These are phyloP conservation scores for Petasospora rhodanensis DNA, from an alignment of 1,139 yeast species.

Conservation along the genomic window DNA sequence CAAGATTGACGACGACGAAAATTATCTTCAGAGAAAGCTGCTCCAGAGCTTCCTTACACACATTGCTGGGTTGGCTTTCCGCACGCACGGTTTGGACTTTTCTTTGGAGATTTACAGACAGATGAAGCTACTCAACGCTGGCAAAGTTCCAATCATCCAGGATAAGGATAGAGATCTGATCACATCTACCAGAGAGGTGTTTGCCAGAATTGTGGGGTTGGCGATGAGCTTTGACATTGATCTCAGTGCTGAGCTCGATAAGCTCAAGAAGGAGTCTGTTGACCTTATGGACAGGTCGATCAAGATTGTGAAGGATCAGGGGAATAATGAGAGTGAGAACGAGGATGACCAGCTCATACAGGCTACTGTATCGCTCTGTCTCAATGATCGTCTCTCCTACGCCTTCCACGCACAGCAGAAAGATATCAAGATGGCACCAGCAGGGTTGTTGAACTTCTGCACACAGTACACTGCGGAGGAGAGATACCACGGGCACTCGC, in stretches of 20 bases:
- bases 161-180: conserved; percentile 3
- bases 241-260: conserved; percentile 37
- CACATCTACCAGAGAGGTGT: conserved; percentile 11
- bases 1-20: conserved; percentile 45
- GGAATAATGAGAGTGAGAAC: conserved; percentile 17
- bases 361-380: conserved; percentile 34
- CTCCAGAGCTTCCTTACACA: conserved; percentile 43
- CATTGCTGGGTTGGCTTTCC: conserved; percentile 38
- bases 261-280: conserved; percentile 27
- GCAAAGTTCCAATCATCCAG: conserved; percentile 4
- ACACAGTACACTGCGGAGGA: conserved; percentile 26
- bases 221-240: conserved; percentile 62
- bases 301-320: conserved; percentile 23
- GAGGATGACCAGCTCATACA: conserved; percentile 29
- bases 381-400: conserved; percentile 30
- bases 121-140: conserved; percentile 12
- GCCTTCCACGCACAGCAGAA: conserved; percentile 25
- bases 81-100: conserved; percentile 25
- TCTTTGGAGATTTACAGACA: conserved; percentile 23
- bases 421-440: conserved; percentile 28
- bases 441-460: conserved; percentile 30
- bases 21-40: conserved; percentile 40
- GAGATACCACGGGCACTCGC: conserved; percentile 6
- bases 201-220: conserved; percentile 44
- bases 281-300: conserved; percentile 23